A percentile compares a stretch with the other conserved stretches of the same genome.
Evolutionary conservation across 768 basidiomycete genomes (phyloP).

Genomic region (Amanita jacksonii): DNA sequence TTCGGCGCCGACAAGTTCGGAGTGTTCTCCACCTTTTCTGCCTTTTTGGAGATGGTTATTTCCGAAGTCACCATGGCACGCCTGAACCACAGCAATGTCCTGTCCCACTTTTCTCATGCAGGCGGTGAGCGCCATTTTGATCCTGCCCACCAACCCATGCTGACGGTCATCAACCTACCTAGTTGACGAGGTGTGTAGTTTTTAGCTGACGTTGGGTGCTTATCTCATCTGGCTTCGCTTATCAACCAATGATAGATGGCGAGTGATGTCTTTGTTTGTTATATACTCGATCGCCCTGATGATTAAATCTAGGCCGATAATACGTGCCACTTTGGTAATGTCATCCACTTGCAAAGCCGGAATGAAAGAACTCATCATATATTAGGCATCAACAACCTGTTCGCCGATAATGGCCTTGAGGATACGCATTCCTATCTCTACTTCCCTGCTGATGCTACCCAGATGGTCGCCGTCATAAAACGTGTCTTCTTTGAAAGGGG

Average conservation of each 20-base stretch:
- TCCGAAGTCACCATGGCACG: conserved; percentile 92
- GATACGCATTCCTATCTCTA: conserved; percentile 76
- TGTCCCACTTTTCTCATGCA: conserved; percentile 85
- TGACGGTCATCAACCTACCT: neutral
- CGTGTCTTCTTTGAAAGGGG: conserved; percentile 79
- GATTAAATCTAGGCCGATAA: conserved; percentile 31
- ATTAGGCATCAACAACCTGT: conserved; percentile 78
- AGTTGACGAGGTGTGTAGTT: conserved; percentile 51
- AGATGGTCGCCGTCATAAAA: conserved; percentile 72
- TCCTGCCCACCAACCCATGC: conserved; percentile 1
- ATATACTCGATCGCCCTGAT: conserved; percentile 1
- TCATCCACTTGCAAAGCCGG: neutral
- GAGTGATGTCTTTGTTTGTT: conserved; percentile 7
- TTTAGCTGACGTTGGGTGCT: neutral
- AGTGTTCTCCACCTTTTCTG: conserved; percentile 86
- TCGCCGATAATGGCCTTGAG: conserved; percentile 79
- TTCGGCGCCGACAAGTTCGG: conserved; percentile 77
- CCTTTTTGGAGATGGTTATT: conserved; percentile 86
- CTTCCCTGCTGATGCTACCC: conserved; percentile 79
- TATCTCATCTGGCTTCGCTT: neutral
- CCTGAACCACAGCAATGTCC: conserved; percentile 79
- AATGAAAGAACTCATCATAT: conserved; percentile 24
- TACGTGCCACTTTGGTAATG: conserved; percentile 35
- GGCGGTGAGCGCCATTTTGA: conserved; percentile 41
- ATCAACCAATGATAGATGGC: conserved; percentile 29